These are phyloP conservation scores for Abelmoschus esculentus DNA, from an alignment of 345 rosid species.

Conservation along the genomic window DNA sequence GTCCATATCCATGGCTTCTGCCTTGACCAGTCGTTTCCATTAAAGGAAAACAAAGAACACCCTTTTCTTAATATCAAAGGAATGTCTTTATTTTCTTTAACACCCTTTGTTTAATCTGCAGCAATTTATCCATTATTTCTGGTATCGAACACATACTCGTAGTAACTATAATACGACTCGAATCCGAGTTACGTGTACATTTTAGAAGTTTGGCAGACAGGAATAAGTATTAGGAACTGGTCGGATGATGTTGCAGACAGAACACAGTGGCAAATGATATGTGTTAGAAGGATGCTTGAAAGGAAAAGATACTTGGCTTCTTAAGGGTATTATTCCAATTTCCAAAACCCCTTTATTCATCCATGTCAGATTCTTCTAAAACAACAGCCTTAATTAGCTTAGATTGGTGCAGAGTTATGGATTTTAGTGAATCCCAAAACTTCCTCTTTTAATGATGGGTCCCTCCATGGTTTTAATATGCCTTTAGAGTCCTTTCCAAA, in stretches of 20 bases:
- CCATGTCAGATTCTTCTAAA: conserved; percentile 58
- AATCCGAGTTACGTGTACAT: too few species aligned
- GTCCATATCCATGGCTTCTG: conserved; percentile 24
- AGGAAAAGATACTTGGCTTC: conserved; percentile 82
- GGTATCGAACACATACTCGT: too few species aligned
- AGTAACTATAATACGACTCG: too few species aligned
- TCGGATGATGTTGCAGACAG: conserved; percentile 37
- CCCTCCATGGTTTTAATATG: conserved; percentile 46
- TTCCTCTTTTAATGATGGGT: conserved; percentile 32
- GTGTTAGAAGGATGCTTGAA: conserved; percentile 12
- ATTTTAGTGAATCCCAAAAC: conserved; percentile 48
- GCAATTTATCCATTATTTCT: too few species aligned
- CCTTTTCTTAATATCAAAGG: conserved; percentile 41
- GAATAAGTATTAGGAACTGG: conserved; percentile 16
- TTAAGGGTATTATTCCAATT: conserved; percentile 33
- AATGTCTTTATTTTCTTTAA: conserved; percentile 19
- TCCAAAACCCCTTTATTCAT: conserved; percentile 42
- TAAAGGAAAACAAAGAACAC: conserved; percentile 17
- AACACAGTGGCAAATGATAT: conserved; percentile 41
- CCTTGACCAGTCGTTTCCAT: conserved; percentile 22
- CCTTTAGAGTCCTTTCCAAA: conserved; percentile 41
- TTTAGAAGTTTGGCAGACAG: neutral
- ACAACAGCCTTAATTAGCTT: conserved; percentile 64
- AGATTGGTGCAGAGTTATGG: conserved; percentile 43
- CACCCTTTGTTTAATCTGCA: conserved; percentile 6